Conservation (phyloP, 345 rosid species). For the Citrus hindsii region DNA sequence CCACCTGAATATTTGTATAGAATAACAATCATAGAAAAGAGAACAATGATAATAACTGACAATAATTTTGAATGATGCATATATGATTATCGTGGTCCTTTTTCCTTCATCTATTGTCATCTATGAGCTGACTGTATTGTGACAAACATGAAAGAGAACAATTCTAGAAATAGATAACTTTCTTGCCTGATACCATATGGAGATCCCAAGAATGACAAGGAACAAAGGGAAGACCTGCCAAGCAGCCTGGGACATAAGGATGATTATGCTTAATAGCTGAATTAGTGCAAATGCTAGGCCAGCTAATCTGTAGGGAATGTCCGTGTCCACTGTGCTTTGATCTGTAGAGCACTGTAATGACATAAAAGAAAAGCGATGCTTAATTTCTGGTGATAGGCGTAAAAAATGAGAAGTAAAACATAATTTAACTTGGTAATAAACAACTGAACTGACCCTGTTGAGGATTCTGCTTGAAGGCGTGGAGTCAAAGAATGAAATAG, state of each 20-base stretch:
- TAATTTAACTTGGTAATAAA: background rate
- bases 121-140: background rate
- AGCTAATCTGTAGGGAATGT: conserved; percentile 73
- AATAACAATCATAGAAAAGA: background rate
- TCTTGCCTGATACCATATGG: conserved; percentile 63
- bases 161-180: background rate
- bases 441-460: conserved; percentile 41
- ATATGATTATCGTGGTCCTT: background rate
- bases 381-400: background rate
- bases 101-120: background rate
- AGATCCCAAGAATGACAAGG: conserved; percentile 48
- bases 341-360: conserved; percentile 61
- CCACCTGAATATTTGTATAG: background rate
- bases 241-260: conserved; percentile 60
- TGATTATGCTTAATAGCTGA: conserved; percentile 59
- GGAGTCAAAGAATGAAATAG: conserved; percentile 62
- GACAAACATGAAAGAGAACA: background rate
- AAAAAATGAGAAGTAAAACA: background rate
- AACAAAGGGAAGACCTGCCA: conserved; percentile 68
- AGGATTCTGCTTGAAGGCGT: conserved; percentile 74
- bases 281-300: conserved; percentile 76
- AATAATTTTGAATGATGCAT: background rate
- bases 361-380: background rate
- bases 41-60: background rate
- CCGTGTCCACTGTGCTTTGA: conserved; percentile 71